Evolutionary conservation across 2,329 filamentous ascomycete species (phyloP), one percentile per base, ranked within the genome.

Genomic region (Furcasterigmium furcatum): DNA sequence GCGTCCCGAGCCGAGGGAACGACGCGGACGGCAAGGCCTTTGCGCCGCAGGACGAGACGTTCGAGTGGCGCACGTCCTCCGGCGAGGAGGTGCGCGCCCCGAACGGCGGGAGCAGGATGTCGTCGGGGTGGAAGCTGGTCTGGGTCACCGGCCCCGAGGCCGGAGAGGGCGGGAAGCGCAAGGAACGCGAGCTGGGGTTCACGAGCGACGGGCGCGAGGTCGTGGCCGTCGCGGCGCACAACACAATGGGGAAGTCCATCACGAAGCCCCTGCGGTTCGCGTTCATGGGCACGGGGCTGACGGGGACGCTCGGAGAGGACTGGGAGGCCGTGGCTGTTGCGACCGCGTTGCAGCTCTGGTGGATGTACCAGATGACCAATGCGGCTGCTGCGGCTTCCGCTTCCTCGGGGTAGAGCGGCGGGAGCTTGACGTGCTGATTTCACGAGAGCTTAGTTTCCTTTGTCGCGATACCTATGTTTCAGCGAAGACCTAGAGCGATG

Each of bases 141-240:
- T 46, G 48, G 5, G 36, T 51, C 32, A 21, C 22, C 22, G 20
- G 4, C 16, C 9, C 35, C 34, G 18, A 36, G 34, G 19, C n/a
- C 18, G 27, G 20, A 13, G 20, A 14, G 6, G 25, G 43, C 7
- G 35, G 35, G 19, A 30, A 40, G n/a, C 25, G 44, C n/a, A 41
- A 27, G 7, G 22, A 29, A 19, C 36, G 43, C 22, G 8, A 20
- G 14, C 21, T 34, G 16, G 35, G 40, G 16, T 46, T 46, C 40
- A 38, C 51, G 18, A 48, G 46, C 25, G 52, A 54, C 32, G 52
- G 52, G 12, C 22, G 43, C 1, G 49, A 53, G 42, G 43, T 54
- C 16, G 52, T 54, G 9, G 52, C 52, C 16, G 44, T 51, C 13
- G 20, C 47, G 39, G 46, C 44, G 5, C 42, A 47, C 21, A 52